Percentiles rank a stretch among this genome's conserved stretches.
Conservation (phyloP, 1,284 basidiomycete genomes). For the Sparassis latifolia region DNA sequence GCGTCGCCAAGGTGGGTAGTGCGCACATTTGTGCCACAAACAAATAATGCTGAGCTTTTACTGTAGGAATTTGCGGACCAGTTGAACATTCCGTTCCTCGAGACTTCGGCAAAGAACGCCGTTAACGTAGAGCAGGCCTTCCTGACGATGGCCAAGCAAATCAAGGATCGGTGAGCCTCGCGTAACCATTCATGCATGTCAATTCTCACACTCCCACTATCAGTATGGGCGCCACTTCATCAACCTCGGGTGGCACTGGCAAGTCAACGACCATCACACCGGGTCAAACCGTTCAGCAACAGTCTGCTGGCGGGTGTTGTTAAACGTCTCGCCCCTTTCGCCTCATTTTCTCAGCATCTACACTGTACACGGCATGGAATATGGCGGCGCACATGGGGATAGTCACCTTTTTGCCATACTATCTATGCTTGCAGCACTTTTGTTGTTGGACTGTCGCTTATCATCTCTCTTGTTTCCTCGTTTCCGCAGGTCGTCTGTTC, state of each 20-base stretch:
- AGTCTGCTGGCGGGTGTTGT: conserved; percentile 73
- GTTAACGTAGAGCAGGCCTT: conserved; percentile 99
- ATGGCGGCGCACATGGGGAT: conserved; percentile 6
- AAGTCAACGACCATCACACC: conserved; percentile 69
- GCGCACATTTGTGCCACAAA: background rate
- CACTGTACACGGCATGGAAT: background rate
- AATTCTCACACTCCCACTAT: conserved; percentile 8
- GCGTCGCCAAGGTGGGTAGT: conserved; percentile 80
- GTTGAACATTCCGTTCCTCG: conserved; percentile 92
- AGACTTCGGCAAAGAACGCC: conserved; percentile 98
- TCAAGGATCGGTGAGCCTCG: conserved; percentile 79
- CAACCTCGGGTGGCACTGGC: conserved; percentile 61
- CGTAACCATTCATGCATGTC: background rate
- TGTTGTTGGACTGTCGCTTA: conserved; percentile 18
- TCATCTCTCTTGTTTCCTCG: conserved; percentile 14
- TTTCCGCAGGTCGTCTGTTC: conserved; percentile 1
- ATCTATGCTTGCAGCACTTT: conserved; percentile 27
- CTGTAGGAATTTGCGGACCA: conserved; percentile 91
- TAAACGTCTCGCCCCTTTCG: conserved; percentile 24
- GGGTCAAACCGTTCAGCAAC: conserved; percentile 73
- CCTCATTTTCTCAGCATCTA: background rate
- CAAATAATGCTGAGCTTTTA: conserved; percentile 4
- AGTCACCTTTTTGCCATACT: conserved; percentile 20
- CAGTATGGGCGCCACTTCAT: conserved; percentile 75
- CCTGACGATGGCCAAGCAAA: conserved; percentile 99